A percentile compares a stretch with the other conserved stretches of the same genome.
These are phyloP conservation scores for Collybiopsis luxurians DNA, from an alignment of 768 basidiomycete species.

Conservation along the genomic window DNA sequence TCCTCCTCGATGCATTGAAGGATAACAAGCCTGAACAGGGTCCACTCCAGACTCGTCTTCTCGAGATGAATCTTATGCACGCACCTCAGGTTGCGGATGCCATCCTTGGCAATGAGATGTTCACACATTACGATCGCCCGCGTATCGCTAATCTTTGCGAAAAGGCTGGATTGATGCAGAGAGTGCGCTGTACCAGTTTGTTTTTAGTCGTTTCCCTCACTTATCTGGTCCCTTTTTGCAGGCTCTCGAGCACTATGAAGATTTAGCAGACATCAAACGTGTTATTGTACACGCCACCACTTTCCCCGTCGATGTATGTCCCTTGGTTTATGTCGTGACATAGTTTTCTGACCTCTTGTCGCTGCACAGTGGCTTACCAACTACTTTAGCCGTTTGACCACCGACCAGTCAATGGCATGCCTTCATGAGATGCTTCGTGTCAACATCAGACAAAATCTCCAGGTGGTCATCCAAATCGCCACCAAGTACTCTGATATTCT, in stretches of 20 bases:
- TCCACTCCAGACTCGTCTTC: constrained; percentile 89
- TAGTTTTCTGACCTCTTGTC: no score
- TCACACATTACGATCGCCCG: constrained; percentile 93
- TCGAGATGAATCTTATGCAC: constrained; percentile 97
- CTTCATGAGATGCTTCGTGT: constrained; percentile 96
- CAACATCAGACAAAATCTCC: constrained; percentile 97
- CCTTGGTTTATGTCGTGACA: no score
- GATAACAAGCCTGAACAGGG: constrained; percentile 98
- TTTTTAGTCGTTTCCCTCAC: constrained; percentile 13
- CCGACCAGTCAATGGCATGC: constrained; percentile 95
- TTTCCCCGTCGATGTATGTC: constrained; percentile 76
- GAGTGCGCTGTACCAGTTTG: constrained; percentile 48
- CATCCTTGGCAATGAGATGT: constrained; percentile 98
- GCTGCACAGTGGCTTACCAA: constrained; percentile 92
- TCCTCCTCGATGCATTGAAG: constrained; percentile 95
- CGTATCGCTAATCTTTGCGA: constrained; percentile 98
- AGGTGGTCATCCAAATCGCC: constrained; percentile 94
- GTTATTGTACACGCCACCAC: constrained; percentile 90
- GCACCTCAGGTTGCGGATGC: constrained; percentile 99
- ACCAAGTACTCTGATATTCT: constrained; percentile 99
- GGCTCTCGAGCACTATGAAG: constrained; percentile 98
- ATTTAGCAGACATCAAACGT: constrained; percentile 97
- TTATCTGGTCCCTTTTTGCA: no score
- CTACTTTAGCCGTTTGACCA: constrained; percentile 96
- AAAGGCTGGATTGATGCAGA: constrained; percentile 93